These are phyloP conservation scores for Oleoguttula mirabilis DNA, from an alignment of 495 filamentous ascomycete species.

Conservation along the genomic window DNA sequence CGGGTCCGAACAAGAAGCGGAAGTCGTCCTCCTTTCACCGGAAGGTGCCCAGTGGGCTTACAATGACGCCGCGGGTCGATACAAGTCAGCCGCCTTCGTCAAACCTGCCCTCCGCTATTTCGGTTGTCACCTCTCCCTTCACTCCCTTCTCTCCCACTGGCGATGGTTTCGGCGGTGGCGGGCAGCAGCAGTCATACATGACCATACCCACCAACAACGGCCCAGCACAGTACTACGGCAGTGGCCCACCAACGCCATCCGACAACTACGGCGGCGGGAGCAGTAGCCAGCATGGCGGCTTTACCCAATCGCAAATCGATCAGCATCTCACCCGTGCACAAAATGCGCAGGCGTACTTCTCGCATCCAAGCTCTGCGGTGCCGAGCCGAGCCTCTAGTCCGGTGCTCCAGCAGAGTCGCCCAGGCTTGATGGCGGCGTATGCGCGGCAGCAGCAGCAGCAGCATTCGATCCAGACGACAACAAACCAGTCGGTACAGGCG, in stretches of 20 bases:
- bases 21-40: constrained; percentile 39
- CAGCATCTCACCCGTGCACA: constrained; percentile 6
- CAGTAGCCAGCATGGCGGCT: constrained; percentile 36
- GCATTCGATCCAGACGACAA: constrained; percentile 9
- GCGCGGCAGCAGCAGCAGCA: constrained; percentile 2
- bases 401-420: constrained; percentile 9
- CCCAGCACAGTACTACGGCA: constrained; percentile 36
- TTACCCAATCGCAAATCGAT: constrained; percentile 39
- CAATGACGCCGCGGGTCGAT: constrained; percentile 49
- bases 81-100: constrained; percentile 18
- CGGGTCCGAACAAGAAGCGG: constrained; percentile 57
- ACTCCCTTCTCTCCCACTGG: constrained; percentile 13
- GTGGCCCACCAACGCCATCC: constrained; percentile 52
- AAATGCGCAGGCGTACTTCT: constrained; percentile 15
- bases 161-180: constrained; percentile 1
- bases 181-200: constrained; percentile 15
- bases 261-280: no score
- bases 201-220: constrained; percentile 15
- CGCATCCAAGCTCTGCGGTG: constrained; percentile 18
- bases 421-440: constrained; percentile 9
- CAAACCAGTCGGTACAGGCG: constrained; percentile 9
- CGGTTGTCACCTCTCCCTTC: constrained; percentile 2
- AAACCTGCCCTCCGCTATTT: constrained; percentile 7
- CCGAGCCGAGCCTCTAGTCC: constrained; percentile 15
- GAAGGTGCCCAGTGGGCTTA: constrained; percentile 57